Evolutionary conservation across 2,329 filamentous ascomycete species (phyloP).

Genomic region (Apiospora arundinis): DNA sequence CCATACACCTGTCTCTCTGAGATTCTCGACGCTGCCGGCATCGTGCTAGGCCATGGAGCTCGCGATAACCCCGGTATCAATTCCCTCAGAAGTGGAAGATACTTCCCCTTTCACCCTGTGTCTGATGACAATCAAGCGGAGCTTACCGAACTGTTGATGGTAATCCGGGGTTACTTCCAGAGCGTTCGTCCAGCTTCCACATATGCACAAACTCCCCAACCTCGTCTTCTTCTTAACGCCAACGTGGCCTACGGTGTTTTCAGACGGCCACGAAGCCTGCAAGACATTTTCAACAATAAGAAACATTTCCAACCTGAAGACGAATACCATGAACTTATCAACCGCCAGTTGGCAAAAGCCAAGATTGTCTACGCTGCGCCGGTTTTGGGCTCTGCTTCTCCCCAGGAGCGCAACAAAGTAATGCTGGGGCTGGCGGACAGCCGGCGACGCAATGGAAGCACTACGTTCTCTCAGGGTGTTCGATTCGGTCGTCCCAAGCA

Average conservation of each 20-base stretch:
- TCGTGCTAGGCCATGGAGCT: neutral
- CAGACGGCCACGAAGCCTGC: neutral
- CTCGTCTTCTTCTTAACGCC: neutral
- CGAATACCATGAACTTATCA: neutral
- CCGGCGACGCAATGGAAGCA: neutral
- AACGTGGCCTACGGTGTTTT: slow-evolving; percentile 6
- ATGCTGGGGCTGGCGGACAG: neutral
- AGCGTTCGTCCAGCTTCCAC: slow-evolving; percentile 9
- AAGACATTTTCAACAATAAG: neutral
- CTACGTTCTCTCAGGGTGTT: neutral
- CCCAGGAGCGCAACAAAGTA: slow-evolving; percentile 37
- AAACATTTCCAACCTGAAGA: slow-evolving; percentile 3
- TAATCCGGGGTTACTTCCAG: slow-evolving; percentile 12
- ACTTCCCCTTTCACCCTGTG: neutral
- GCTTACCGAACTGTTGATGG: neutral
- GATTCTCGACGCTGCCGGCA: neutral
- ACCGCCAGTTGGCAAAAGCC: slow-evolving; percentile 27
- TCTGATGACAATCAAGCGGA: too few relatives aligned
- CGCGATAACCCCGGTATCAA: neutral
- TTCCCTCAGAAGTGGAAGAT: neutral
- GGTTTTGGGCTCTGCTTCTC: slow-evolving; percentile 32
- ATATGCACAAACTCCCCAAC: neutral
- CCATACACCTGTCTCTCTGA: neutral
- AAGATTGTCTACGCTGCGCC: slow-evolving; percentile 1
- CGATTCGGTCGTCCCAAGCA: neutral